Conservation (phyloP, 495 filamentous ascomycete species). For the Aspergillus diversus region DNA sequence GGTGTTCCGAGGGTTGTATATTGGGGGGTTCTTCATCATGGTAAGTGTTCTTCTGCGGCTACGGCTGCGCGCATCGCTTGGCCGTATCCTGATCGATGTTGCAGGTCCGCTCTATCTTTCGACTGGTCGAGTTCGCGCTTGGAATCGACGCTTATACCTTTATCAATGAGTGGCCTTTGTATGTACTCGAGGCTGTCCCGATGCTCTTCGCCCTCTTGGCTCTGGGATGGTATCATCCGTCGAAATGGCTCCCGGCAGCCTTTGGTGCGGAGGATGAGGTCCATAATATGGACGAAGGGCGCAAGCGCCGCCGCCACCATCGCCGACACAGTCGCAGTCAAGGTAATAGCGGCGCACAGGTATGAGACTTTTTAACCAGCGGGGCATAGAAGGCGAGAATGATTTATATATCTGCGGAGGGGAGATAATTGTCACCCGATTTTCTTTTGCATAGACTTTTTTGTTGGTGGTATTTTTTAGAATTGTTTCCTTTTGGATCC, state of each 20-base stretch:
- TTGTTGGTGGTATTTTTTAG: too few species aligned
- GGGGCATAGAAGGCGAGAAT: too few species aligned
- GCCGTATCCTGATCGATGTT: background rate
- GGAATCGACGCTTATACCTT: background rate
- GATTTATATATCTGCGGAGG: background rate
- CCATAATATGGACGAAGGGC: background rate
- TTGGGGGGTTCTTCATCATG: background rate
- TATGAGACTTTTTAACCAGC: too few species aligned
- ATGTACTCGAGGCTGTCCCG: conserved; percentile 2
- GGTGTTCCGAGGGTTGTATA: background rate
- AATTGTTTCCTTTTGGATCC: too few species aligned
- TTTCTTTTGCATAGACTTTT: too few species aligned
- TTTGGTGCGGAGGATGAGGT: background rate
- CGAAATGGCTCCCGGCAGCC: background rate
- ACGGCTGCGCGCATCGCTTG: background rate
- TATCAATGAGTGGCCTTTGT: background rate
- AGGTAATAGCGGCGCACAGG: background rate
- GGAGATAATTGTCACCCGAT: background rate
- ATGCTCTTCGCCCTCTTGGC: background rate
- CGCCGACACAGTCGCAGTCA: background rate
- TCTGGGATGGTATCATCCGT: background rate
- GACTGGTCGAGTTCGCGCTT: background rate
- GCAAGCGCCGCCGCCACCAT: background rate
- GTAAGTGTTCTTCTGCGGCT: background rate
- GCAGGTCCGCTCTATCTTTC: background rate